Conservation (phyloP, 306 rosid genomes). For the Trifolium fragiferum region DNA sequence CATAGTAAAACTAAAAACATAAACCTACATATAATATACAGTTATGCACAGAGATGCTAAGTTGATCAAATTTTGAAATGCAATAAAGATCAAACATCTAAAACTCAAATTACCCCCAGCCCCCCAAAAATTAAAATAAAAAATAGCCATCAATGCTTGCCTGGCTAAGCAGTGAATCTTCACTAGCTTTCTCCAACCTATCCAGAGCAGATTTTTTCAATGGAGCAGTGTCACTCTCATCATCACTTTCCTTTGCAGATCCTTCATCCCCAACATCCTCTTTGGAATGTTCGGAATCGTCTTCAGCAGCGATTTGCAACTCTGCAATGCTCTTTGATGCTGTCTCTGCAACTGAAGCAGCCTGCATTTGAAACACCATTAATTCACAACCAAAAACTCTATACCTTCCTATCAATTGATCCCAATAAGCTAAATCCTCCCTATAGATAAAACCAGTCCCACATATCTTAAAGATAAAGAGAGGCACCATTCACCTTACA, state of each 20-base stretch:
- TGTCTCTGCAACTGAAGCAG: slow-evolving; percentile 83
- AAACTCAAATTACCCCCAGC: not conserved
- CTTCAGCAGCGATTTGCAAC: slow-evolving; percentile 58
- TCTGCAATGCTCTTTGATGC: slow-evolving; percentile 83
- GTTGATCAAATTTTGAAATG: slow-evolving; percentile 28
- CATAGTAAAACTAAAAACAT: slow-evolving; percentile 17
- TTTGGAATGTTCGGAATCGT: slow-evolving; percentile 62
- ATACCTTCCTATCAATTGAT: not conserved
- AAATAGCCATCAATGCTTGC: slow-evolving; percentile 48
- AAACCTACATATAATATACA: not conserved
- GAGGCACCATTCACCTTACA: no score
- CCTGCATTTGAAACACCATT: slow-evolving; percentile 60
- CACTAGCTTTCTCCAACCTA: slow-evolving; percentile 92
- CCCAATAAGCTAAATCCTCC: slow-evolving; percentile 6
- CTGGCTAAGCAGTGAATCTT: slow-evolving; percentile 85
- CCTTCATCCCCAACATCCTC: slow-evolving; percentile 60
- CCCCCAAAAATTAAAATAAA: not conserved
- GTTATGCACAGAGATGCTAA: slow-evolving; percentile 5
- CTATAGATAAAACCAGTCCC: no score
- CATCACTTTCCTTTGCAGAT: slow-evolving; percentile 58
- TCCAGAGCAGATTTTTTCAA: slow-evolving; percentile 74
- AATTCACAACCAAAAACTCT: slow-evolving; percentile 27
- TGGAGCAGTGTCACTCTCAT: slow-evolving; percentile 54
- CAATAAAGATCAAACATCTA: slow-evolving; percentile 19
- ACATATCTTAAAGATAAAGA: no score